Evolutionary conservation across 305 asterid genomes (phyloP), one percentile per base, ranked within the genome.

Genomic region (Fraxinus dipetala): DNA sequence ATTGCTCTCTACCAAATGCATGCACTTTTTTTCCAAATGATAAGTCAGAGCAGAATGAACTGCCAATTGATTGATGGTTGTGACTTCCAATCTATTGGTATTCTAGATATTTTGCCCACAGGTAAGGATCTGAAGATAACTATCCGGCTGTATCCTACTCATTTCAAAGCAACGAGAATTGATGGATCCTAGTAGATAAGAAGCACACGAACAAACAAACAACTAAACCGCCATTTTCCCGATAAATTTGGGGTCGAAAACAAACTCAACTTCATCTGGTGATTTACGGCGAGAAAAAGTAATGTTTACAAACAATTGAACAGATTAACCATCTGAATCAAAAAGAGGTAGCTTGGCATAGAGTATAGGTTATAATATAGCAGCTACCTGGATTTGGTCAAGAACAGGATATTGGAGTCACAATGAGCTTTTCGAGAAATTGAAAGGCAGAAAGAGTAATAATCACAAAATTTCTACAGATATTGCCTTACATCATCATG

Each of bases 51-150:
- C 45, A 70, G 76, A 32, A 16, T 16, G 76, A n/a, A 70, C 45
- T 70, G 76, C 76, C 76, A 70, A 70, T 31, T 70, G 76, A 40
- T 70, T 70, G 76, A 70, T 8, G 76, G 76, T 70, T 70, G 45
- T 70, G 76, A 14, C 24, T 16, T 32, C 43, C 43, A 32, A 32
- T 31, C 36, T 36, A 70, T 70, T 32, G 26, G 45, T 32, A 70
- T 65, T 11, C 36, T 65, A 70, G 76, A 16, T 31, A 70, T 70
- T 70, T 70, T 31, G 45, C 76, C 24, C 76, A 70, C 76, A 30
- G 20, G 45, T 31, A 70, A 16, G 5, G 24, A 30, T 70, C 24
- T 31, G 43, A 11, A 70, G 45, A 70, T 6, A 2, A 70, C 16
- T 5, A 67, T 67, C 36, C 16, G 22, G 61, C 61, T 51, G 10